phyloP scores from a whole-genome alignment of 495 filamentous ascomycete species.

The Penicillium desertorum region DNA sequence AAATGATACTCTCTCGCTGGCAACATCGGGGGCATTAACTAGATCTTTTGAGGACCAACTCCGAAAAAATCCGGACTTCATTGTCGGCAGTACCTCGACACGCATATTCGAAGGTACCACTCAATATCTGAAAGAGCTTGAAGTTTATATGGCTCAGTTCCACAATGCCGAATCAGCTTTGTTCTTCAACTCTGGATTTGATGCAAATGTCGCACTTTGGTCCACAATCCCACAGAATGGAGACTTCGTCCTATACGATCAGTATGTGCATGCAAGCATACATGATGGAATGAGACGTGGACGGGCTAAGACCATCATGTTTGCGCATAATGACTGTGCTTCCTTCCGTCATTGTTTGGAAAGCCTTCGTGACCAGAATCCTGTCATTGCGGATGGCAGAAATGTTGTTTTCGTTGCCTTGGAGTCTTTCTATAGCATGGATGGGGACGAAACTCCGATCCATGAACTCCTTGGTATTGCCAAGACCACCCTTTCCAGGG shows the following conservation, averaged over 20 bases:
- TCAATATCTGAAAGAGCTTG: constrained; percentile 52
- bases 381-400: constrained; percentile 17
- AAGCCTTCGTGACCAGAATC: background rate
- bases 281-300: constrained; percentile 64
- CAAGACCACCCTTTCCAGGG: constrained; percentile 46
- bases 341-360: background rate
- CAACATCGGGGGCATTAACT: constrained; percentile 14
- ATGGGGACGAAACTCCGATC: constrained; percentile 63
- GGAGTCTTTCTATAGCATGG: constrained; percentile 71
- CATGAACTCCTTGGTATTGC: constrained; percentile 49
- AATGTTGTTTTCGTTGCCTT: constrained; percentile 54
- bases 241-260: constrained; percentile 64
- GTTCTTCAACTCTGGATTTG: constrained; percentile 66
- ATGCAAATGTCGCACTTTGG: constrained; percentile 65
- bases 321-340: constrained; percentile 41
- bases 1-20: constrained; percentile 24
- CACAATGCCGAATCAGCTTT: constrained; percentile 56
- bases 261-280: constrained; percentile 66
- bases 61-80: constrained; percentile 16
- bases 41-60: constrained; percentile 19
- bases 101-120: constrained; percentile 18
- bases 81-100: constrained; percentile 11
- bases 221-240: constrained; percentile 57
- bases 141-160: constrained; percentile 56
- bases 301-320: constrained; percentile 46